Evolutionary conservation across 805 yeast species (phyloP), one percentile per base, ranked within the genome.

Genomic region (Candida palmyrensis): DNA sequence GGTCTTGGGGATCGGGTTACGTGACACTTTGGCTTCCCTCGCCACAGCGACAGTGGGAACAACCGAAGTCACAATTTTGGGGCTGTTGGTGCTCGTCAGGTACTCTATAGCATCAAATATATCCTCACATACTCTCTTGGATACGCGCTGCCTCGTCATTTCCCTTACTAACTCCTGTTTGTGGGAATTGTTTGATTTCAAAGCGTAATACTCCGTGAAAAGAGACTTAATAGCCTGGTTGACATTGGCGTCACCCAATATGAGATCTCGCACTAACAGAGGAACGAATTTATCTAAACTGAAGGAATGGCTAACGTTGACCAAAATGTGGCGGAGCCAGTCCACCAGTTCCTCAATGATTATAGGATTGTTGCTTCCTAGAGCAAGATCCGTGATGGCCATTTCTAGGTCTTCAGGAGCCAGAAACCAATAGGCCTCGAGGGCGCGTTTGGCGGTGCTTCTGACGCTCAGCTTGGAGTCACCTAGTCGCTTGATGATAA

Each of bases 361-460:
- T 14, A 40, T 44, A 3, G 54, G 40, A 38, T 63, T 66, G 7
- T 59, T 42, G 44, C 63, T 66, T 11, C 53, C 53, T 22, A 76
- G 53, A 0, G 74, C 79, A 6, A 55, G 44, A 1, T 68, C 71
- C 16, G 55, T 54, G n/a, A 77, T 39, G 2, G 62, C 55, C 5
- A 44, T 45, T 39, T 75, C 79, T 18, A 74, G 77, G 12, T 62
- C 63, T 2, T 50, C 42, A 0, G 78, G 73, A 1, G 72, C 59
- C n/a, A 71, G 64, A 16, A 71, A 57, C 77, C 80, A 75, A 41
- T 68, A 76, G 0, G 71, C 73, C 37, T 71, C 72, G 21, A 77
- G 47, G 0, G 81, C 72, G 33, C 66, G 64, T 33, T 61, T 65
- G 0, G 82, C 72, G 1, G 75, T 64, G n/a, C 53, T 45, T 31